Base-by-base conservation (phyloP, 2,329 filamentous ascomycete species). In the Ophiosphaerella herpotricha region DNA sequence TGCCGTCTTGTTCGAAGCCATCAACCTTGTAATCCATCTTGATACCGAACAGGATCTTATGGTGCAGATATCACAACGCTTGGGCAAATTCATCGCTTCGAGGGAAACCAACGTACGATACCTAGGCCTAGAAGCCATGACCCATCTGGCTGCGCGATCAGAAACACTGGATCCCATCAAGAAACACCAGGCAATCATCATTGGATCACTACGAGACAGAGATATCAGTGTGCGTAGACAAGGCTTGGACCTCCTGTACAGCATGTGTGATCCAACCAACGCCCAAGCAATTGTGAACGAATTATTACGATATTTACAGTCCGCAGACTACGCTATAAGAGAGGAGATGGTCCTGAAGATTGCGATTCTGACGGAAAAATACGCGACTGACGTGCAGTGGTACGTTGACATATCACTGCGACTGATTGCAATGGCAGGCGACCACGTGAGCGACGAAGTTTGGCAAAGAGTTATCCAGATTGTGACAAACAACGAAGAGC, bases 271-370 rank as follows among this genome's bases (percentile, higher is more conserved):
- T 74, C 85, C 89, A 31, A 87, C 87, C n/a, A 99, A 99, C 74
- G 91, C 94, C 7, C 89, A 90, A 58, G 87, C 90, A 8, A 96
- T 99, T 60, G 94, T 99, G 34, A 88, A 89, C 52, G 94, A 99
- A 76, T 85, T 99, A 43, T 77, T 99, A 45, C 90, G 93, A 61
- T 97, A 97, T 73, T 83, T 99, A 7, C 93, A 97, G 68, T 96
- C 91, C 48, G 94, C 94, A 40, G 94, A 99, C 74, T 99, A 96
- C 73, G 93, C 93, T 5, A 97, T 99, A 64, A 86, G 95, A 57
- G 95, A 99, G 77, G 94, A 99, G 74, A 99, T 99, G 94, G 94
- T 97, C 4, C 80, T 99, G 56, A 99, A 99, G 77, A 96, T 99
- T 74, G 94, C 94, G 44, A 99, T 99, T 67, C 75, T 99, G 58